Percentiles rank a stretch among this genome's conserved stretches.
Conservation (phyloP, 2,329 filamentous ascomycete genomes). For the Paracorniculantispora psalliotae region DNA sequence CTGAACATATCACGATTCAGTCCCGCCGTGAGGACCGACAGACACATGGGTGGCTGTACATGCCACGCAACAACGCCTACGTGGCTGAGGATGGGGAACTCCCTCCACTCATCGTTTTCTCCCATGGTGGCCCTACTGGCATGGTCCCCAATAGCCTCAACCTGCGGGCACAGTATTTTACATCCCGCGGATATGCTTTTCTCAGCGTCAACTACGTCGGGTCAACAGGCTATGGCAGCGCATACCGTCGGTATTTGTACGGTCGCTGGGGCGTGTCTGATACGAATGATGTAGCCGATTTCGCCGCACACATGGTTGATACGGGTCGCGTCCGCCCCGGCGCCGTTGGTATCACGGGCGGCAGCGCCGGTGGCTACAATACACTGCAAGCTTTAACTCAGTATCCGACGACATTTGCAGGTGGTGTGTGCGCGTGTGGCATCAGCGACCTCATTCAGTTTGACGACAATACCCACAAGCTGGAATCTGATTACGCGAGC, state of each 20-base stretch:
- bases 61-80: slow-evolving; percentile 43
- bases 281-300: slow-evolving; percentile 44
- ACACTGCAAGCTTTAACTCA: slow-evolving; percentile 44
- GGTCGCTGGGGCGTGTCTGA: slow-evolving; percentile 48
- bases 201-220: slow-evolving; percentile 49
- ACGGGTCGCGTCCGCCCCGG: slow-evolving; percentile 31
- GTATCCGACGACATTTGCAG: slow-evolving; percentile 43
- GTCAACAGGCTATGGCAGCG: slow-evolving; percentile 45
- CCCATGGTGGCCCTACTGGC: slow-evolving; percentile 49
- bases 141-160: slow-evolving; percentile 38
- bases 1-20: slow-evolving; percentile 30
- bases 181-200: slow-evolving; percentile 48
- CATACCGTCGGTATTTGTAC: slow-evolving; percentile 45
- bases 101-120: slow-evolving; percentile 45
- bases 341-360: slow-evolving; percentile 44
- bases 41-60: slow-evolving; percentile 44
- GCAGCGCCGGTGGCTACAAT: slow-evolving; percentile 50
- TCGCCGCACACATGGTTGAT: slow-evolving; percentile 36
- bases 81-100: slow-evolving; percentile 30
- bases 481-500: slow-evolving; percentile 49
- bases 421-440: slow-evolving; percentile 45
- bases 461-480: slow-evolving; percentile 47
- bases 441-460: slow-evolving; percentile 46
- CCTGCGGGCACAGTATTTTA: slow-evolving; percentile 46
- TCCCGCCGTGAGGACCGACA: slow-evolving; percentile 26